A percentile compares a stretch with the other conserved stretches of the same genome.
Conservation (phyloP, 768 basidiomycete genomes). For the Suillus americanus region DNA sequence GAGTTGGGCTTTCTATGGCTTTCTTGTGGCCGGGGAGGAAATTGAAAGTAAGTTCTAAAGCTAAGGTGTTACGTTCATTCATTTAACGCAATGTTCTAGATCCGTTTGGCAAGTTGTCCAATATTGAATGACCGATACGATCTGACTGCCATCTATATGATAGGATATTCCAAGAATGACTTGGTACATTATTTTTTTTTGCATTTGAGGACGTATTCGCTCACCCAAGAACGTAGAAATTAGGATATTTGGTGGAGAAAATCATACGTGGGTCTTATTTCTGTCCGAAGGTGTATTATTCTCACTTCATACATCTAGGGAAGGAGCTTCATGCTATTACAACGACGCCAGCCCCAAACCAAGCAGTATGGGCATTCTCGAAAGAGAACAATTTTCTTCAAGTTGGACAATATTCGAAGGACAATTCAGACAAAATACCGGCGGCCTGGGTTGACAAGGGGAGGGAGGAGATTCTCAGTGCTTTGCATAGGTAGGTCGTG, state of each 20-base stretch:
- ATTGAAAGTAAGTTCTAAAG: constrained; percentile 58
- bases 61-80: background rate
- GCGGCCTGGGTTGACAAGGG: background rate
- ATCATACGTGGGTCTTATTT: constrained; percentile 50
- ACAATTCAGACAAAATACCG: background rate
- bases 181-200: constrained; percentile 40
- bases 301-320: constrained; percentile 28
- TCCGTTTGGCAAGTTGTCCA: constrained; percentile 39
- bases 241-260: constrained; percentile 67
- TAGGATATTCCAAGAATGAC: constrained; percentile 71
- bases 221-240: constrained; percentile 38
- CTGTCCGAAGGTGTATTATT: background rate
- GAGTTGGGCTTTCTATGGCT: constrained; percentile 72
- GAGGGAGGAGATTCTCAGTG: background rate
- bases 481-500: background rate
- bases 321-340: constrained; percentile 65
- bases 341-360: constrained; percentile 54
- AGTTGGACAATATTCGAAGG: background rate
- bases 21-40: constrained; percentile 71
- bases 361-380: constrained; percentile 57
- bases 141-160: background rate
- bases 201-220: background rate
- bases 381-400: constrained; percentile 39
- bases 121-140: background rate
- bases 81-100: constrained; percentile 27